Percentiles rank a stretch among this genome's conserved stretches.
These are phyloP conservation scores for Penicillium dipodomyicola DNA, from an alignment of 495 filamentous ascomycete species.

Conservation along the genomic window DNA sequence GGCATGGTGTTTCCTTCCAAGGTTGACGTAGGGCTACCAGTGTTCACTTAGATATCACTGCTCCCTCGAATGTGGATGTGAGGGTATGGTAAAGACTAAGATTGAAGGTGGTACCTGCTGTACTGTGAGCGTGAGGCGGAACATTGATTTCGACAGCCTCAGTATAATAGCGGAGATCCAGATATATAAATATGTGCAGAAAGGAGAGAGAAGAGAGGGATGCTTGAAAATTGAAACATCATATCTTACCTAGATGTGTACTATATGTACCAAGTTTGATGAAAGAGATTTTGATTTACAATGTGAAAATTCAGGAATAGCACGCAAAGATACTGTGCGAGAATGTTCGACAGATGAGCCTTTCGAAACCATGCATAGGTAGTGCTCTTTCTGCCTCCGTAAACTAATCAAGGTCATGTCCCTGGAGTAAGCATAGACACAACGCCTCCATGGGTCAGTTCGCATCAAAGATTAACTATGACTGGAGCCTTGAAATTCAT, in stretches of 20 bases:
- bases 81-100: not conserved
- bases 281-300: not conserved
- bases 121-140: not conserved
- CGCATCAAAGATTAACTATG: too few species aligned
- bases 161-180: not conserved
- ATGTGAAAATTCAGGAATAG: not conserved
- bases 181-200: not conserved
- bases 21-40: too few species aligned
- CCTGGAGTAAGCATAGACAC: too few species aligned
- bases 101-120: not conserved
- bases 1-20: not conserved
- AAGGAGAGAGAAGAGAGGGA: not conserved
- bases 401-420: not conserved
- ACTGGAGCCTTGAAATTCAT: not conserved
- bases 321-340: not conserved
- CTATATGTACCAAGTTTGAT: not conserved
- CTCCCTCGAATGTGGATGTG: not conserved
- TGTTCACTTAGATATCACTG: not conserved
- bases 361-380: not conserved
- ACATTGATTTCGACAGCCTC: not conserved
- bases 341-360: not conserved
- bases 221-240: not conserved
- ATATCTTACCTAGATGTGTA: too few species aligned
- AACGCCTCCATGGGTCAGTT: too few species aligned
- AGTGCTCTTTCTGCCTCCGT: not conserved